Conservation (phyloP, 768 basidiomycete genomes). For the Rhodosporidiobolus sp. region DNA sequence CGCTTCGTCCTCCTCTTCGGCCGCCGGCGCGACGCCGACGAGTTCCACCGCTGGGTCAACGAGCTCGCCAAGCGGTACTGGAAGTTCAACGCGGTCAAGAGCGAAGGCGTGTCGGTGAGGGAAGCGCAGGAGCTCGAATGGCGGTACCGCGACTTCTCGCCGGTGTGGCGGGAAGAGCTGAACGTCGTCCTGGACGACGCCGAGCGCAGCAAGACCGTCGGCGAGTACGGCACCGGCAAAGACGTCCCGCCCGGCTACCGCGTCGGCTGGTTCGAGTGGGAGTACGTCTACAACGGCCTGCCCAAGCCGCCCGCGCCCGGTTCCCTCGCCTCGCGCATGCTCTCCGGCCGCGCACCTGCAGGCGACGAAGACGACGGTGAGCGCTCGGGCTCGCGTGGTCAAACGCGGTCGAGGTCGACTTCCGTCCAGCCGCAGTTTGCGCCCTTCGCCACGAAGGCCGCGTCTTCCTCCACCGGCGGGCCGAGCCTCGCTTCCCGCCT, state of each 20-base stretch:
- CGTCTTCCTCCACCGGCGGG: too few species aligned
- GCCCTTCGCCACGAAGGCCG: too few species aligned
- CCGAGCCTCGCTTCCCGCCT: too few species aligned
- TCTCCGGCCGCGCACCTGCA: too few species aligned
- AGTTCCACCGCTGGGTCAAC: neutral
- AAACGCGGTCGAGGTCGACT: neutral
- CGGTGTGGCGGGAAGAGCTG: neutral
- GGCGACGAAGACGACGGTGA: too few species aligned
- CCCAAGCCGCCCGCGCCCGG: neutral
- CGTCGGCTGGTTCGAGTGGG: neutral
- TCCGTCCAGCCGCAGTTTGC: too few species aligned
- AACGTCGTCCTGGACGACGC: neutral
- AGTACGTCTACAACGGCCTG: neutral
- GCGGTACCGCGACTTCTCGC: neutral
- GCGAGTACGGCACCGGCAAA: neutral
- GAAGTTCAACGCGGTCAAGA: neutral
- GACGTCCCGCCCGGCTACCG: neutral
- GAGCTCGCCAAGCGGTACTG: neutral
- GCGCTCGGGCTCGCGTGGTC: neutral
- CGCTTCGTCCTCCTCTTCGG: neutral
- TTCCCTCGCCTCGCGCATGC: neutral
- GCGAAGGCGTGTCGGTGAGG: fast-evolving
- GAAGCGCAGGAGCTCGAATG: neutral
- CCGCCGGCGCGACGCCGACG: neutral
- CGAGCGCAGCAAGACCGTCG: neutral